Percentiles rank a stretch among this genome's conserved stretches.
These are phyloP conservation scores for Fusarium setosum DNA, from an alignment of 2,329 filamentous ascomycete genomes.

Conservation along the genomic window DNA sequence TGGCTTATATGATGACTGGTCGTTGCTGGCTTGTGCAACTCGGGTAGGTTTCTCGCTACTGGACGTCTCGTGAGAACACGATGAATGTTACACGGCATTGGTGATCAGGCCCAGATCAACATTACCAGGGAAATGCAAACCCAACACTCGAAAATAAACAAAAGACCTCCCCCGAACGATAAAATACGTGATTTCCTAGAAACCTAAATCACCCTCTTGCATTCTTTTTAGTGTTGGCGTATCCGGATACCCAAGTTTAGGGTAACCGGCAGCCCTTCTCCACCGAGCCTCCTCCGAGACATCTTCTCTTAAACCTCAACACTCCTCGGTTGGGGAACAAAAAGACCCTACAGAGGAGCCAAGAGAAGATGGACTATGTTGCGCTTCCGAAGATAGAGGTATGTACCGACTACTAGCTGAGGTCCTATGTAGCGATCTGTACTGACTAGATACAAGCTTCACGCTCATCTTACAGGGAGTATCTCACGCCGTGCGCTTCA, in stretches of 20 bases:
- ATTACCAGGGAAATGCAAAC: no score
- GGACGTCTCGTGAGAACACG: no score
- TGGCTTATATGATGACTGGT: no score
- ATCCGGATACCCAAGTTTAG: neutral
- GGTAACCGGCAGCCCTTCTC: neutral
- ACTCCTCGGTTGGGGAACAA: neutral
- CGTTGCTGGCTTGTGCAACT: no score
- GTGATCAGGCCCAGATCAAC: no score
- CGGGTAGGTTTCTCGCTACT: no score
- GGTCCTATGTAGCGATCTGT: neutral
- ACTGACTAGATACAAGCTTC: slow-evolving; percentile 63
- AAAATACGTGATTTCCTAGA: no score
- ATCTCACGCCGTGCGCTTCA: slow-evolving; percentile 79
- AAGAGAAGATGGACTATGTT: slow-evolving; percentile 54
- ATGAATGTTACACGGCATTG: no score
- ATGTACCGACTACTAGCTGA: neutral
- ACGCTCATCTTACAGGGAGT: slow-evolving; percentile 84
- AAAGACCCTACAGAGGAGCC: neutral
- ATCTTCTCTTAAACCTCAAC: neutral
- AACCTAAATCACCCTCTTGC: no score
- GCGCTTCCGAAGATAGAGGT: slow-evolving; percentile 69
- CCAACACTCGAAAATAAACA: no score
- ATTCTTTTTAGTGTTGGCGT: no score
- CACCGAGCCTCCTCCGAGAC: neutral
- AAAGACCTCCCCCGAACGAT: no score